These are phyloP conservation scores for Delphinella strobiligena DNA, from an alignment of 2,329 filamentous ascomycete species.

Conservation along the genomic window DNA sequence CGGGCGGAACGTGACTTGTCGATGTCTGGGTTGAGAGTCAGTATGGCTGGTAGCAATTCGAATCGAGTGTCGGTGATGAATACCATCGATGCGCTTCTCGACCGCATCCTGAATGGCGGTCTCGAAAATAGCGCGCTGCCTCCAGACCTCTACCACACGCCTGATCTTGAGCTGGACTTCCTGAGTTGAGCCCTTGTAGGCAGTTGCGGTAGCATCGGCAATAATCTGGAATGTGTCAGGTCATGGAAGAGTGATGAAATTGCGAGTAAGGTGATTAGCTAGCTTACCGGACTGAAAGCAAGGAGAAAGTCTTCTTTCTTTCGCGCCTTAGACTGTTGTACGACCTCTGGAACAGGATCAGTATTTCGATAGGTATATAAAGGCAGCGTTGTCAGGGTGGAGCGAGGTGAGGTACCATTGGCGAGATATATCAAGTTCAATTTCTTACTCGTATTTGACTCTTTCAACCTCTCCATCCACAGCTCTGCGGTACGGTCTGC, in stretches of 20 bases:
- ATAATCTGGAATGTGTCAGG: slow-evolving; percentile 47
- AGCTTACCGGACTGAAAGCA: slow-evolving; percentile 65
- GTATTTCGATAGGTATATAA: not conserved
- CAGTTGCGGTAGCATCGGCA: slow-evolving; percentile 76
- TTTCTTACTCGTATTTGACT: slow-evolving; percentile 75
- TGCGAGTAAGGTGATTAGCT: not conserved
- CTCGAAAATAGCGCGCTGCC: slow-evolving; percentile 75
- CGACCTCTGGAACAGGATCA: slow-evolving; percentile 55
- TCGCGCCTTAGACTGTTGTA: slow-evolving; percentile 87
- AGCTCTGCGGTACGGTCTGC: slow-evolving; percentile 84
- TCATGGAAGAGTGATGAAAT: not conserved
- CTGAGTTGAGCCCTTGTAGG: slow-evolving; percentile 76
- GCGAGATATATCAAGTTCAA: slow-evolving; percentile 89
- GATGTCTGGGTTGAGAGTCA: slow-evolving; percentile 29
- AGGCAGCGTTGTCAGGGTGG: not conserved
- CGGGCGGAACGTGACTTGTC: slow-evolving; percentile 32
- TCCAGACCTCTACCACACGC: slow-evolving; percentile 90
- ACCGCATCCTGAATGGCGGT: slow-evolving; percentile 65
- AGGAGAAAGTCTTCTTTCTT: slow-evolving; percentile 85
- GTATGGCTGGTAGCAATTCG: not conserved
- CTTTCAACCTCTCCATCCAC: slow-evolving; percentile 82
- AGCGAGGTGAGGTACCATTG: slow-evolving; percentile 53
- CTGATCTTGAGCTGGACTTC: slow-evolving; percentile 82
- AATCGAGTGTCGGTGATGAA: slow-evolving; percentile 13
- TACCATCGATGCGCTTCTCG: slow-evolving; percentile 69